Conservation (phyloP, 208 protist genomes). For the Wallacemonas sp. region DNA sequence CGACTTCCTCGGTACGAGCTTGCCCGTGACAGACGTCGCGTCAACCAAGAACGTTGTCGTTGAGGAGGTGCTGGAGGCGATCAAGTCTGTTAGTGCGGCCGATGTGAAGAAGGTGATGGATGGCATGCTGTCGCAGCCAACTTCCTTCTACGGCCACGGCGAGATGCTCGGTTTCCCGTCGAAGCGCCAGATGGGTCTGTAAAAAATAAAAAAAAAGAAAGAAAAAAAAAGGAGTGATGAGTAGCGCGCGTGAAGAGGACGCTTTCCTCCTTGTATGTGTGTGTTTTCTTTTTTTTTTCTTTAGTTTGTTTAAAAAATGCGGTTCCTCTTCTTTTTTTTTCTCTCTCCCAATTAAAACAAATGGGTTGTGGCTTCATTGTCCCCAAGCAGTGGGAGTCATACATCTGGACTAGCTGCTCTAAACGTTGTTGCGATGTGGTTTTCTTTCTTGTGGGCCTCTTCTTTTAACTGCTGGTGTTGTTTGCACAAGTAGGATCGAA, state of each 20-base stretch:
- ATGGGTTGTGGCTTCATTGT: too few species aligned
- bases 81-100: constrained; percentile 47
- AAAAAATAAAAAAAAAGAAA: constrained; percentile 17
- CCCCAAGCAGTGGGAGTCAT: too few species aligned
- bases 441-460: neutral
- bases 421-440: too few species aligned
- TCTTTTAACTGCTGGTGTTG: neutral
- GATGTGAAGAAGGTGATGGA: constrained; percentile 76
- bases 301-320: too few species aligned
- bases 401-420: too few species aligned
- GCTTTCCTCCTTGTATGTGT: constrained; percentile 11
- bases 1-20: constrained; percentile 84
- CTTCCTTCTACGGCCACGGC: constrained; percentile 76
- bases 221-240: constrained; percentile 5
- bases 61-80: constrained; percentile 65
- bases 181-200: constrained; percentile 77
- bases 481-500: neutral
- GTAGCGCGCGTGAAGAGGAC: neutral
- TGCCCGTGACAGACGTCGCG: constrained; percentile 31
- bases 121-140: constrained; percentile 62
- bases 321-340: constrained; percentile 11
- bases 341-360: too few species aligned
- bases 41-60: constrained; percentile 39
- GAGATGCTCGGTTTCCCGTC: constrained; percentile 85
- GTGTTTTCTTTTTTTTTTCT: constrained; percentile 5